phyloP scores from a whole-genome alignment of 1,284 basidiomycete genomes.

The Papiliotrema fonsecae region DNA sequence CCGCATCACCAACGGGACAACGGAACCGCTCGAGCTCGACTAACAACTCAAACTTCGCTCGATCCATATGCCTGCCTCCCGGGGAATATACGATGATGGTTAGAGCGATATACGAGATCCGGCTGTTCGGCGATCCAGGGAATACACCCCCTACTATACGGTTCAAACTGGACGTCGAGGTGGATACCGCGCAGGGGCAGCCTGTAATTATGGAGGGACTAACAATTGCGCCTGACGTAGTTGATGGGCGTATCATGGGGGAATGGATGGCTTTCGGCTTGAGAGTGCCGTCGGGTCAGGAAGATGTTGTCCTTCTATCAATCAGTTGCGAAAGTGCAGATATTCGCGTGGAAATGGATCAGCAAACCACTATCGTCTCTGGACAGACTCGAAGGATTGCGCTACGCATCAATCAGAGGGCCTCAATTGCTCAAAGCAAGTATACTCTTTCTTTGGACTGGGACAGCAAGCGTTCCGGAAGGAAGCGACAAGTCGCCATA shows the following conservation, averaged over 20 bases:
- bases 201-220: conserved; percentile 10
- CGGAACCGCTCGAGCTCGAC: neutral
- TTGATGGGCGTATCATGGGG: conserved; percentile 37
- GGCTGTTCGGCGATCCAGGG: conserved; percentile 44
- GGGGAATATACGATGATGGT: conserved; percentile 36
- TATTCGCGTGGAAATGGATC: too few species aligned
- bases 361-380: neutral
- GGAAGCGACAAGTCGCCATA: too few species aligned
- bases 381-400: neutral
- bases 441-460: neutral
- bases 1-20: conserved; percentile 10
- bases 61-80: conserved; percentile 20
- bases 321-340: too few species aligned
- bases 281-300: conserved; percentile 4
- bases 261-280: conserved; percentile 23
- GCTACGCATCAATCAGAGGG: neutral
- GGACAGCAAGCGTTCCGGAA: too few species aligned
- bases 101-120: conserved; percentile 39
- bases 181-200: too few species aligned
- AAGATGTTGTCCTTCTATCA: too few species aligned
- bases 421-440: neutral
- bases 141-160: conserved; percentile 22
- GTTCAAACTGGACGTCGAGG: conserved; percentile 18
- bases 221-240: conserved; percentile 22
- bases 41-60: conserved; percentile 26